Evolutionary conservation across 1,284 basidiomycete genomes (phyloP).

Genomic region (Ganoderma boninense): DNA sequence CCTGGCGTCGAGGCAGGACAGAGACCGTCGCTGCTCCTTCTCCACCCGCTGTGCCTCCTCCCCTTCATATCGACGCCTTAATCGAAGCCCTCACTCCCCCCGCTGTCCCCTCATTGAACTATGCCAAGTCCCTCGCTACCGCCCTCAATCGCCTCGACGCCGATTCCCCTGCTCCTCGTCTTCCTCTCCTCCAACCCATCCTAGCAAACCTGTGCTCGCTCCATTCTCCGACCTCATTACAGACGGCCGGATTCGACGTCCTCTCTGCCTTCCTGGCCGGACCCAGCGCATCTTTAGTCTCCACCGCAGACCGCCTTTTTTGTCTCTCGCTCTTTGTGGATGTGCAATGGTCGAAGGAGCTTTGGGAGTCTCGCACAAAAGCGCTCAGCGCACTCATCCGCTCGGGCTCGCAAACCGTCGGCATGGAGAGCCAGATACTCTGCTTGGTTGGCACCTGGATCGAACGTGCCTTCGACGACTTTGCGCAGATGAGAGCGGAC

Average conservation of each 20-base stretch:
- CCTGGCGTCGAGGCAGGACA: conserved; percentile 50
- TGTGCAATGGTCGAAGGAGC: conserved; percentile 62
- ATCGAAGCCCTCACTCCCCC: conserved; percentile 45
- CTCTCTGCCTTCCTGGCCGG: conserved; percentile 72
- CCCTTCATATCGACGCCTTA: conserved; percentile 42
- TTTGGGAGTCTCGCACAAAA: conserved; percentile 75
- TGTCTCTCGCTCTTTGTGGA: conserved; percentile 70
- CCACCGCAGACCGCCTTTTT: conserved; percentile 63
- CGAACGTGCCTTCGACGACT: conserved; percentile 62
- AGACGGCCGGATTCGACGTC: conserved; percentile 75
- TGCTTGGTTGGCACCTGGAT: conserved; percentile 69
- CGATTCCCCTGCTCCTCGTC: conserved; percentile 37
- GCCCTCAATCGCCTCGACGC: conserved; percentile 34
- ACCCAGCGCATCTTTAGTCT: conserved; percentile 51
- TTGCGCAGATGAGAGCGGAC: conserved; percentile 47
- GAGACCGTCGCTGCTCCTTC: conserved; percentile 44
- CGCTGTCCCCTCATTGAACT: conserved; percentile 45
- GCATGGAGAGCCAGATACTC: conserved; percentile 66
- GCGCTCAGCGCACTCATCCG: conserved; percentile 68
- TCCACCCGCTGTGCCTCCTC: conserved; percentile 34
- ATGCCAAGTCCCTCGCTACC: conserved; percentile 40
- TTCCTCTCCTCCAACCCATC: conserved; percentile 57
- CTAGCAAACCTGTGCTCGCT: conserved; percentile 63
- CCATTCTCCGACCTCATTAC: conserved; percentile 61
- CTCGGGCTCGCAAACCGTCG: conserved; percentile 65